Conservation (phyloP, 192 early-diverging fungal species). For the Coemansia sp. region DNA sequence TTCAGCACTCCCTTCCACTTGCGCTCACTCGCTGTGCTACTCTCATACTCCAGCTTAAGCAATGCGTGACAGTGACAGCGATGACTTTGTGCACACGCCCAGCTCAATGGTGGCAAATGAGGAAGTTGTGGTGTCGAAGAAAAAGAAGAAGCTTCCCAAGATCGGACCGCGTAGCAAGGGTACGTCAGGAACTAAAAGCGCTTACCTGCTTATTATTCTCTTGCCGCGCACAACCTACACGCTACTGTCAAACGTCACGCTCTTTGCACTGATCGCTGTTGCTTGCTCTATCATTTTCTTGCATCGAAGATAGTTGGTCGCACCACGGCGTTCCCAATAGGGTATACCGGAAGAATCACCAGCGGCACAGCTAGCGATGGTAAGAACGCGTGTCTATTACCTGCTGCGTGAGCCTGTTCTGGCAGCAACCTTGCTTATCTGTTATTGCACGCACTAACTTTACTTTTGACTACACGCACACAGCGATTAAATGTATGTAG, state of each 20-base stretch:
- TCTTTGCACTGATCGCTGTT: not conserved
- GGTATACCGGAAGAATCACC: not conserved
- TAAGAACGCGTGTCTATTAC: not conserved
- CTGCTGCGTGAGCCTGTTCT: not conserved
- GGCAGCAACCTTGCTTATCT: not conserved
- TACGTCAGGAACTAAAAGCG: not conserved
- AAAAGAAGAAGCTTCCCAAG: slow-evolving; percentile 9
- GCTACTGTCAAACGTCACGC: not conserved
- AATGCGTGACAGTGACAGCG: not conserved
- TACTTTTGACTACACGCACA: not conserved
- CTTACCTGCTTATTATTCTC: not conserved
- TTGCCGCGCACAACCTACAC: not conserved
- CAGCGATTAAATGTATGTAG: not conserved
- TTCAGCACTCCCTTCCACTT: not conserved
- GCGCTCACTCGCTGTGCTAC: not conserved
- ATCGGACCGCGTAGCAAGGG: slow-evolving; percentile 26
- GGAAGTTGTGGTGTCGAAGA: slow-evolving; percentile 5
- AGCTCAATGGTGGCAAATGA: not conserved
- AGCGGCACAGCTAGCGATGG: not conserved
- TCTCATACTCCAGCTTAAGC: not conserved
- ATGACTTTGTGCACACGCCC: not conserved
- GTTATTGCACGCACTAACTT: not conserved
- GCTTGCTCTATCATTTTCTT: not conserved
- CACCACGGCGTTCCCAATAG: slow-evolving; percentile 1
- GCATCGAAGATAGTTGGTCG: not conserved